Percentiles rank a stretch among this genome's conserved stretches.
Conservation (phyloP, 805 yeast species). For the Saccharomycopsis microspora region DNA sequence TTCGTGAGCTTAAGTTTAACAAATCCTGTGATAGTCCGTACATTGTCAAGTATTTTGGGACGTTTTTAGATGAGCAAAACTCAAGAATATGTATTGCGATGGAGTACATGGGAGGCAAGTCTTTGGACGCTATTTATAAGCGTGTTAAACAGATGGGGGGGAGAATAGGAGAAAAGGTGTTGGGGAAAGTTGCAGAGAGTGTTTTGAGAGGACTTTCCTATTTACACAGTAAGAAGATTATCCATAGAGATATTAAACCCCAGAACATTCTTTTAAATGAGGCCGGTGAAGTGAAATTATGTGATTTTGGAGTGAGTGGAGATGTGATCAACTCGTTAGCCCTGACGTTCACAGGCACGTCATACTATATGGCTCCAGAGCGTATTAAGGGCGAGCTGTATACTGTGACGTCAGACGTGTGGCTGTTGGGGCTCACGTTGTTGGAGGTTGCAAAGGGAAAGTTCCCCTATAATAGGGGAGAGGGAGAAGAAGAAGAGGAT, state of each 20-base stretch:
- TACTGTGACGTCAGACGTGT: slow-evolving; percentile 89
- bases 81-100: slow-evolving; percentile 86
- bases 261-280: slow-evolving; percentile 75
- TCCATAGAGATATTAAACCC: slow-evolving; percentile 94
- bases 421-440: slow-evolving; percentile 90
- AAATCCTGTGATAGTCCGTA: slow-evolving; percentile 70
- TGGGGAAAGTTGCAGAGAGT: slow-evolving; percentile 83
- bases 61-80: slow-evolving; percentile 65
- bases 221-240: slow-evolving; percentile 75
- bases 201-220: slow-evolving; percentile 80
- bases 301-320: slow-evolving; percentile 98
- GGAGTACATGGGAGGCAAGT: slow-evolving; percentile 95
- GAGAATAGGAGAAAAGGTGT: slow-evolving; percentile 82
- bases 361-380: slow-evolving; percentile 98
- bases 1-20: slow-evolving; percentile 85
- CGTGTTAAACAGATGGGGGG: slow-evolving; percentile 65
- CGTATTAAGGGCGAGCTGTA: slow-evolving; percentile 93
- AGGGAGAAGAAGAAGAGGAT: slow-evolving; percentile 21
- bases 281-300: slow-evolving; percentile 76
- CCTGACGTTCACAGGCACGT: slow-evolving; percentile 94
- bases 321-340: slow-evolving; percentile 93
- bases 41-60: slow-evolving; percentile 89
- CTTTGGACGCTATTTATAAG: slow-evolving; percentile 84
- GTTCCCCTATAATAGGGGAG: slow-evolving; percentile 54
- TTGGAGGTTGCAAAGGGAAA: slow-evolving; percentile 89